Evolutionary conservation across 2,329 filamentous ascomycete genomes (phyloP).

Genomic region (Ascochyta clinopodiicola): DNA sequence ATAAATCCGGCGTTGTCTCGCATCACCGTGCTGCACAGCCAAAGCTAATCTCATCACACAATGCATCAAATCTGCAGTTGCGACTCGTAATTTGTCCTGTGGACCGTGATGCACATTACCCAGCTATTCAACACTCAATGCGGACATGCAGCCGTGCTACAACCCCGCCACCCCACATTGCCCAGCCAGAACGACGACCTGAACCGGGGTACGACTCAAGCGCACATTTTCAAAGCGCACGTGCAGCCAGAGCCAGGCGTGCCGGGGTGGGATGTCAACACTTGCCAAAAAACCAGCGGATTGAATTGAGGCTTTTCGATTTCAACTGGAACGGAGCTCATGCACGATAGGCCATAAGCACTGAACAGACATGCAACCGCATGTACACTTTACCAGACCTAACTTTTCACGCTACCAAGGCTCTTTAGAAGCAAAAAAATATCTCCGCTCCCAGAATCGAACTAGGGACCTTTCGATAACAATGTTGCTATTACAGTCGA

Average conservation of each 20-base stretch:
- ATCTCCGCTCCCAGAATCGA: conserved; percentile 47
- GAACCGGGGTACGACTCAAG: conserved; percentile 5
- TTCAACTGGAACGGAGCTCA: too few species aligned
- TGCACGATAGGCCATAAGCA: too few species aligned
- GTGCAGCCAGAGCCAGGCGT: not conserved
- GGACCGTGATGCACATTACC: not conserved
- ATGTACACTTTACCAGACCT: too few species aligned
- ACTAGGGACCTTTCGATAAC: conserved; percentile 45
- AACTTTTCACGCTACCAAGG: too few species aligned
- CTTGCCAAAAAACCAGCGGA: not conserved
- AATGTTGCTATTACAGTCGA: conserved; percentile 44
- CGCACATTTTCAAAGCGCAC: not conserved
- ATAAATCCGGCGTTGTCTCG: not conserved
- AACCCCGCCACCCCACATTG: conserved; percentile 19
- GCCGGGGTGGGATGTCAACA: not conserved
- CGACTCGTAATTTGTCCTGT: not conserved
- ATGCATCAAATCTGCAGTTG: not conserved
- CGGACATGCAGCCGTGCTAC: conserved; percentile 12
- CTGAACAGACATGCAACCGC: too few species aligned
- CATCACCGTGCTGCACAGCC: not conserved
- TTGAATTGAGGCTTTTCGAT: too few species aligned
- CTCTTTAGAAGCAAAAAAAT: not conserved
- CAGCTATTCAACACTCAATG: conserved; percentile 3
- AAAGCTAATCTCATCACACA: not conserved
- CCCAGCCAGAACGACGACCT: conserved; percentile 7